Percentiles rank a stretch among this genome's conserved stretches.
These are phyloP conservation scores for Hypoxylon sp. DNA, from an alignment of 2,329 filamentous ascomycete species.

Conservation along the genomic window DNA sequence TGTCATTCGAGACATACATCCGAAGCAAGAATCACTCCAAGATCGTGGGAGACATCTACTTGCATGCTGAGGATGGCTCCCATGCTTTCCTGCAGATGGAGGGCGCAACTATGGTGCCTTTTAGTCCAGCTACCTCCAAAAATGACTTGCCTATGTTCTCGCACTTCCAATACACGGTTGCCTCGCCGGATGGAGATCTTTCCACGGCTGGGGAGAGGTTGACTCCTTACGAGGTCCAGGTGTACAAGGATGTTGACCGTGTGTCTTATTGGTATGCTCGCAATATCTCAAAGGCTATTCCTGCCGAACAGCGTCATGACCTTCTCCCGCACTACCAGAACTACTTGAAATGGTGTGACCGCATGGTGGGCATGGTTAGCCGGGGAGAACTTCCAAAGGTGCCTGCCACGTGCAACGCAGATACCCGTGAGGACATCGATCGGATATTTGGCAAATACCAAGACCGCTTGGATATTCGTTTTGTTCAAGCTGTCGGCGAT, in stretches of 20 bases:
- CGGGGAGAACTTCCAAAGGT: constrained; percentile 17
- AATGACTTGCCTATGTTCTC: constrained; percentile 19
- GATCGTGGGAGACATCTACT: constrained; percentile 17
- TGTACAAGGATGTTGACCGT: constrained; percentile 16
- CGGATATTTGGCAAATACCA: constrained; percentile 6
- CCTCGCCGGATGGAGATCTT: constrained; percentile 16
- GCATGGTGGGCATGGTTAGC: constrained; percentile 11
- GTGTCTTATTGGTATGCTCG: constrained; percentile 17
- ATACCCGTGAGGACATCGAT: constrained; percentile 5
- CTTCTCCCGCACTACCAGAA: constrained; percentile 20
- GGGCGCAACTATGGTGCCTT: constrained; percentile 19
- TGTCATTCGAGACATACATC: constrained; percentile 13
- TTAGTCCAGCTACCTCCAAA: constrained; percentile 9
- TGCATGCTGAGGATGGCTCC: constrained; percentile 11
- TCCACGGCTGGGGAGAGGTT: constrained; percentile 1
- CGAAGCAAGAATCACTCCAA: constrained; percentile 15
- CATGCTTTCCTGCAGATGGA: constrained; percentile 20
- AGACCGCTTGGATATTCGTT: constrained; percentile 18
- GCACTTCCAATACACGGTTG: constrained; percentile 10
- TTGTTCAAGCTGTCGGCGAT: constrained; percentile 19
- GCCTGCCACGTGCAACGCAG: constrained; percentile 3
- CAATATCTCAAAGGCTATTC: constrained; percentile 12
- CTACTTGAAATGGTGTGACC: constrained; percentile 16
- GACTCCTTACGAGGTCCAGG: constrained; percentile 13
- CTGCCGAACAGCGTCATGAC: constrained; percentile 3